Evolutionary conservation across 192 early-diverging fungal species (phyloP), one percentile per base, ranked within the genome.

Genomic region (Phycomyces nitens): DNA sequence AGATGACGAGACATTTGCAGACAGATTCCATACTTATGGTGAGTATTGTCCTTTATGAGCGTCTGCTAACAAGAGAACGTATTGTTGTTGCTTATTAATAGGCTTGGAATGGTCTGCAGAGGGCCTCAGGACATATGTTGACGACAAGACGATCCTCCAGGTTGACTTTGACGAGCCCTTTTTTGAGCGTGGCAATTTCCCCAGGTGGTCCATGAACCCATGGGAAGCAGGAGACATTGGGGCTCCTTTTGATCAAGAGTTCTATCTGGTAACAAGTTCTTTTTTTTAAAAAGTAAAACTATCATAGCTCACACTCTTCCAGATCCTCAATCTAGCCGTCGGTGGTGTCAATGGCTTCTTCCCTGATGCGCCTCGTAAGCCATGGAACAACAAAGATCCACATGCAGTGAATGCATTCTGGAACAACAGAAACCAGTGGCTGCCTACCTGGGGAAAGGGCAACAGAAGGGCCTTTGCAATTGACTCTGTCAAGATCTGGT

Each of bases 221-320:
- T 88, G 86, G 85, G 66, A 56, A 42, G 65, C 57, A 7, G 59
- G 55, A 1, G 71, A 65, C 10, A 69, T 72, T 50, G 41, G 66
- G 5, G 84, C 87, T 9, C 86, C 86, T 11, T 88, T 88, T 60
- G 87, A 88, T 64, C 78, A 88, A 67, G 75, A 80, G 34, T 81
- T 82, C 40, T 79, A 76, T 52, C 24, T 84, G 38, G 72, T 78
- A 74, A 62, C 24, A 49, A 29, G 34, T 16, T 56, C 9, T 18
- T 20, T 18, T 26, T 24, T 6, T 20, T 47, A 12, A 43, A 22
- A n/a, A n/a, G n/a, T n/a, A n/a, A n/a, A n/a, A n/a, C n/a, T n/a
- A n/a, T n/a, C n/a, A n/a, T n/a, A n/a, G n/a, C n/a, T n/a, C n/a
- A n/a, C n/a, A n/a, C n/a, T n/a, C n/a, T n/a, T 61, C 49, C 44